These are phyloP conservation scores for Cyberlindnera xishuangbannaensis DNA, from an alignment of 805 yeast species.

Conservation along the genomic window DNA sequence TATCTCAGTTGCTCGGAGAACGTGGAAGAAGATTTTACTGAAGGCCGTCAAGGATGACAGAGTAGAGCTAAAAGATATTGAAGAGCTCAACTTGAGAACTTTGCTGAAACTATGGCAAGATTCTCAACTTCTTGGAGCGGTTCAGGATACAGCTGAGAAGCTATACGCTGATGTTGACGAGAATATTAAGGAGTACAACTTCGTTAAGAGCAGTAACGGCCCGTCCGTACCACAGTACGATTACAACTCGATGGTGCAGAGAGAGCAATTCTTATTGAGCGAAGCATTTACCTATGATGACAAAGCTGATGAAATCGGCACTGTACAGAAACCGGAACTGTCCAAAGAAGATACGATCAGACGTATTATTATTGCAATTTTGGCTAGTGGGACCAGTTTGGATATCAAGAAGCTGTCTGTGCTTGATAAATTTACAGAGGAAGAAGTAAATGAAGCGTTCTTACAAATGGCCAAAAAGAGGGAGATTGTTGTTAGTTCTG, in stretches of 20 bases:
- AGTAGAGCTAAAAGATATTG: slow-evolving; percentile 44
- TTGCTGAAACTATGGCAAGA: slow-evolving; percentile 64
- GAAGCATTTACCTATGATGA: slow-evolving; percentile 40
- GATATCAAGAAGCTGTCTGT: slow-evolving; percentile 26
- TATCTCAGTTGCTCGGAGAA: slow-evolving; percentile 43
- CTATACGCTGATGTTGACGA: slow-evolving; percentile 36
- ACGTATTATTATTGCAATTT: slow-evolving; percentile 30
- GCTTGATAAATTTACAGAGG: slow-evolving; percentile 39
- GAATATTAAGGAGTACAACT: slow-evolving; percentile 42
- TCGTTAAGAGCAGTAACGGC: slow-evolving; percentile 28
- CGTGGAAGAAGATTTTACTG: slow-evolving; percentile 64
- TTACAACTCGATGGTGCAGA: slow-evolving; percentile 63
- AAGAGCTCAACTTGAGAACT: slow-evolving; percentile 42
- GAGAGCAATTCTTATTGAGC: slow-evolving; percentile 49
- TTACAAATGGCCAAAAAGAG: slow-evolving; percentile 42
- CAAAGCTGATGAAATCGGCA: slow-evolving; percentile 8
- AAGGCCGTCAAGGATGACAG: slow-evolving; percentile 51
- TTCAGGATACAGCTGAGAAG: slow-evolving; percentile 17
- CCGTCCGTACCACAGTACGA: slow-evolving; percentile 38
- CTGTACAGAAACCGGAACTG: not conserved
- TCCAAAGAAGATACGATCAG: slow-evolving; percentile 22
- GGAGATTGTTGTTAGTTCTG: slow-evolving; percentile 43
- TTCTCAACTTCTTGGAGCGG: slow-evolving; percentile 27
- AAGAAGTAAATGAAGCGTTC: slow-evolving; percentile 40
- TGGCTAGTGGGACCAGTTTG: slow-evolving; percentile 23